Evolutionary conservation across 192 early-diverging fungal species (phyloP).

Genomic region (Coemansia erecta): DNA sequence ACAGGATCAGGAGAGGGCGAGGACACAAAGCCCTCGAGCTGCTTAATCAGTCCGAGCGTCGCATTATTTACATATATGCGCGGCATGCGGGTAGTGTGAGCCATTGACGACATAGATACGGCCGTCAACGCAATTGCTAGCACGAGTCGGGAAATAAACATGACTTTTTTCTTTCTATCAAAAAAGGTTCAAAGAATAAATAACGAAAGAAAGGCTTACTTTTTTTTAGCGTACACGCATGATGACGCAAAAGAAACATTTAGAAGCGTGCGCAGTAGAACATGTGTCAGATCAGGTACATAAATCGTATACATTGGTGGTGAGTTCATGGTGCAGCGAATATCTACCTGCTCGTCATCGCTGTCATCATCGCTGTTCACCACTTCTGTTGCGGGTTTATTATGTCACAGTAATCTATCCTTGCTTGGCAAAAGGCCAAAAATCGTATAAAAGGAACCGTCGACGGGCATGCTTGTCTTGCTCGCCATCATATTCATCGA

Average conservation of each 20-base stretch:
- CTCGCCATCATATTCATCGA: background rate
- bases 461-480: background rate
- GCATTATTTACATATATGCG: conserved; percentile 11
- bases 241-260: too few species aligned
- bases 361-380: too few species aligned
- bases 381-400: too few species aligned
- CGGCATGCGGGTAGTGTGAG: background rate
- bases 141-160: too few species aligned
- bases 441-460: background rate
- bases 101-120: background rate
- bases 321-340: too few species aligned
- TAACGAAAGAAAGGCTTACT: background rate
- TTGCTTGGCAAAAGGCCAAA: background rate
- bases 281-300: too few species aligned
- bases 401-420: too few species aligned
- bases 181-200: background rate
- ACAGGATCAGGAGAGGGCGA: conserved; percentile 33
- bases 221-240: too few species aligned
- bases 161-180: background rate
- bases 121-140: background rate
- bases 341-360: too few species aligned
- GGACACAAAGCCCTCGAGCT: conserved; percentile 37
- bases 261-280: too few species aligned
- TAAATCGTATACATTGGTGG: too few species aligned
- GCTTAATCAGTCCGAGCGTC: conserved; percentile 31